Evolutionary conservation across 805 yeast genomes (phyloP).

Genomic region (Saturnispora serradocipensis): DNA sequence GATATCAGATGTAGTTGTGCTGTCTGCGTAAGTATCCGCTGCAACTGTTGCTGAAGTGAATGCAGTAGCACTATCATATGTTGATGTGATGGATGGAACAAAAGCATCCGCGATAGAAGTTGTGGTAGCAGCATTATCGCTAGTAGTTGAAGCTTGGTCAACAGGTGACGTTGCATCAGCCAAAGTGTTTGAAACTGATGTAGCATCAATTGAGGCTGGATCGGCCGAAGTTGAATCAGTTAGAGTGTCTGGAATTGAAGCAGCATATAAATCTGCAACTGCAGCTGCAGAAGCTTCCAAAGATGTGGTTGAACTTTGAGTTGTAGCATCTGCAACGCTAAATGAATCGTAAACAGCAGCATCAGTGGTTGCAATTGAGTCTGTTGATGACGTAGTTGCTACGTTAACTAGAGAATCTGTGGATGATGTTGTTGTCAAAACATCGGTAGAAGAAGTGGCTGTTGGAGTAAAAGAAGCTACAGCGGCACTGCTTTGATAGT

Average conservation of each 20-base stretch:
- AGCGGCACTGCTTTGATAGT: neutral
- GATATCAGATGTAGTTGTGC: neutral
- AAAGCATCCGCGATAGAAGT: neutral
- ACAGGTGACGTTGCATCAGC: neutral
- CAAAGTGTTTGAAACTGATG: neutral
- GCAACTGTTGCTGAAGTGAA: neutral
- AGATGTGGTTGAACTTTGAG: neutral
- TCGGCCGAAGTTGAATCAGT: neutral
- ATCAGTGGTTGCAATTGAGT: neutral
- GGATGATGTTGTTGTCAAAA: neutral
- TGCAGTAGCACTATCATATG: neutral
- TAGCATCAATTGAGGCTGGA: neutral
- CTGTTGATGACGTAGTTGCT: neutral
- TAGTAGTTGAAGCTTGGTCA: neutral
- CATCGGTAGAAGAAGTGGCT: neutral
- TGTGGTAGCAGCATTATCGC: neutral
- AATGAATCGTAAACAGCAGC: neutral
- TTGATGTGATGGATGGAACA: slow-evolving; percentile 6
- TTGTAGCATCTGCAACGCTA: neutral
- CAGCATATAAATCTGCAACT: neutral
- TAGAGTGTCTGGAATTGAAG: neutral
- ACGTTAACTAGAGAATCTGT: neutral
- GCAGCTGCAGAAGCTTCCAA: neutral
- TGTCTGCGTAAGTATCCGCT: neutral
- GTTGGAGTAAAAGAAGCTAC: neutral